These are phyloP conservation scores for Tetrapyrgos nigripes DNA, from an alignment of 1,284 basidiomycete species.

Conservation along the genomic window DNA sequence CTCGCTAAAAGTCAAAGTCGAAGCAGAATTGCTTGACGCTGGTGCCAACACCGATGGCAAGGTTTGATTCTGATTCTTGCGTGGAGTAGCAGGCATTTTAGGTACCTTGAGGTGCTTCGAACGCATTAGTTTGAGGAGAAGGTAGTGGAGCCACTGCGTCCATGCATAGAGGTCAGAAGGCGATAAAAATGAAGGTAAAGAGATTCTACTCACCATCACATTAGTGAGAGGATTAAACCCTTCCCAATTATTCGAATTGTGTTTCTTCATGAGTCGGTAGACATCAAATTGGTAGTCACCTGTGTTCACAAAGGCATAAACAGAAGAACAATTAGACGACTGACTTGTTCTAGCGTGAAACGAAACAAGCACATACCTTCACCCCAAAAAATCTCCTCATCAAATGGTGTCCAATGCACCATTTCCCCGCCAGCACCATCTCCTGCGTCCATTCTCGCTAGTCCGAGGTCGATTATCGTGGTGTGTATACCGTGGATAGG, in stretches of 20 bases:
- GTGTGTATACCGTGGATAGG: conserved; percentile 66
- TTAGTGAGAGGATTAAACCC: conserved; percentile 84
- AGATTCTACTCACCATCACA: conserved; percentile 71
- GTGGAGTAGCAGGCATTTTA: conserved; percentile 41
- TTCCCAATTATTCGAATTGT: conserved; percentile 72
- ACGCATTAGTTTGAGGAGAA: conserved; percentile 65
- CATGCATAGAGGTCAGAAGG: background rate
- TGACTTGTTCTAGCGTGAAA: background rate
- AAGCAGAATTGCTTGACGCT: no score
- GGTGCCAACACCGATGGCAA: no score
- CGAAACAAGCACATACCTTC: conserved; percentile 56
- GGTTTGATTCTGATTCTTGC: no score
- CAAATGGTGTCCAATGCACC: conserved; percentile 79
- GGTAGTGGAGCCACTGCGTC: conserved; percentile 10
- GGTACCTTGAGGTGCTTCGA: conserved; percentile 71
- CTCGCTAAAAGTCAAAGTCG: conserved; percentile 51
- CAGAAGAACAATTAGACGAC: no score
- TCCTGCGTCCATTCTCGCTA: conserved; percentile 80
- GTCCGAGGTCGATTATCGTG: conserved; percentile 94
- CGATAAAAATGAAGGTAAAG: background rate
- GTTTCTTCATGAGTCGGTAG: conserved; percentile 85
- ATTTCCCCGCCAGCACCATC: conserved; percentile 49
- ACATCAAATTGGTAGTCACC: conserved; percentile 96
- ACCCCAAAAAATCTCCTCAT: conserved; percentile 85
- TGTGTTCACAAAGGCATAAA: conserved; percentile 20